Percentiles rank a stretch among this genome's conserved stretches.
These are phyloP conservation scores for Boletus reticulatus DNA, from an alignment of 768 basidiomycete species.

Conservation along the genomic window DNA sequence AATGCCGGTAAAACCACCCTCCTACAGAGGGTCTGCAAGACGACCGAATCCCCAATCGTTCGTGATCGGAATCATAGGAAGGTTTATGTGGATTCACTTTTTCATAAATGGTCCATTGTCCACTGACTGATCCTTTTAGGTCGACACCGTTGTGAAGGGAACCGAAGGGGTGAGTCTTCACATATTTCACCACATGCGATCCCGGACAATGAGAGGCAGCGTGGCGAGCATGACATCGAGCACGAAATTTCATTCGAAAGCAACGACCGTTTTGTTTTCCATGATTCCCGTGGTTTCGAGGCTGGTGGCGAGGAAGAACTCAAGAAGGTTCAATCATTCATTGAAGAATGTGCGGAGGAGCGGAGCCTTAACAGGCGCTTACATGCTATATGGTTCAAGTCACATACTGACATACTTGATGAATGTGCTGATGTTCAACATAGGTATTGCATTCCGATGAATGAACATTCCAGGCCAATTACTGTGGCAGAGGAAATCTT, in stretches of 20 bases:
- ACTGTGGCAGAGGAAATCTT: slow-evolving; percentile 33
- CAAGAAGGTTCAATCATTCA: slow-evolving; percentile 20
- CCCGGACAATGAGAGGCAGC: not conserved
- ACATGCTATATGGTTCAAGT: too few relatives aligned
- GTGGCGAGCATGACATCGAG: slow-evolving; percentile 11
- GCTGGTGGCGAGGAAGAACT: slow-evolving; percentile 21
- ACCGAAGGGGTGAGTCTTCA: not conserved
- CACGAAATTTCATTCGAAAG: slow-evolving; percentile 22
- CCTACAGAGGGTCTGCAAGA: slow-evolving; percentile 37
- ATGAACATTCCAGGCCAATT: slow-evolving; percentile 23
- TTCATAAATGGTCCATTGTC: too few relatives aligned
- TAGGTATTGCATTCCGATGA: slow-evolving; percentile 40
- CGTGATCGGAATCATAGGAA: slow-evolving; percentile 14
- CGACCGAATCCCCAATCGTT: slow-evolving; percentile 32
- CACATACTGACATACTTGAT: too few relatives aligned
- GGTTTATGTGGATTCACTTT: slow-evolving; percentile 7
- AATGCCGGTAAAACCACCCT: slow-evolving; percentile 35
- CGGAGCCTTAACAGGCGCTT: too few relatives aligned
- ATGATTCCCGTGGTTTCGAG: slow-evolving; percentile 43
- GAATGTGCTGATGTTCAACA: not conserved
- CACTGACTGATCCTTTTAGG: not conserved
- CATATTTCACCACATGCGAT: too few relatives aligned
- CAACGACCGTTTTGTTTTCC: slow-evolving; percentile 37
- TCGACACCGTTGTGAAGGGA: not conserved
- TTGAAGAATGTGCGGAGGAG: slow-evolving; percentile 19